phyloP scores from a whole-genome alignment of 371 early-diverging fungal species.

The Gilbertella persicaria region DNA sequence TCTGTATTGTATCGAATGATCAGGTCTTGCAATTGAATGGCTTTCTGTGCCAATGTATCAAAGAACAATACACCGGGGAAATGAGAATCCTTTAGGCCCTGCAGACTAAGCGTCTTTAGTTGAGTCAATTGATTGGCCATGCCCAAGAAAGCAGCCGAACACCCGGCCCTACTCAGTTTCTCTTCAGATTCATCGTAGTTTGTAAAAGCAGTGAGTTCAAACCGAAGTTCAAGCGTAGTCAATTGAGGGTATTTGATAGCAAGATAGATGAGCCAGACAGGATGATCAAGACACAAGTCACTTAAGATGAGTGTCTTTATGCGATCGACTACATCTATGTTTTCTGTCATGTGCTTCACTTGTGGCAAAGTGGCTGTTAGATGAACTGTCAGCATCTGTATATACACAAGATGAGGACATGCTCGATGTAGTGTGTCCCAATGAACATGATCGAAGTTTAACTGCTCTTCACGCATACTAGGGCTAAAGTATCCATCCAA shows the following conservation, averaged over 20 bases:
- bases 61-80: conserved; percentile 9
- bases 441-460: neutral
- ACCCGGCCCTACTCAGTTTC: neutral
- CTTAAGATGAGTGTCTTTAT: conserved; percentile 4
- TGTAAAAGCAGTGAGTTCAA: conserved; percentile 6
- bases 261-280: conserved; percentile 10
- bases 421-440: conserved; percentile 3
- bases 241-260: conserved; percentile 3
- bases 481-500: conserved; percentile 10
- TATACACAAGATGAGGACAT: neutral
- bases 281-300: neutral
- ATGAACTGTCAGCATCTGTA: neutral
- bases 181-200: neutral
- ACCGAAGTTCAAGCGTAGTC: neutral
- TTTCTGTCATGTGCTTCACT: neutral
- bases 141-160: neutral
- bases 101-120: neutral
- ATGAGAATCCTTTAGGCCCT: neutral
- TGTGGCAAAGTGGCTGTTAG: neutral
- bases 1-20: neutral
- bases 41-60: neutral
- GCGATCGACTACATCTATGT: neutral
- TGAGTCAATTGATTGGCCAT: conserved; percentile 1
- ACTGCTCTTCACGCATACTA: neutral
- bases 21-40: neutral